Base-by-base conservation (phyloP, 1,284 basidiomycete species). In the Pyrrhoderma lamaoense region DNA sequence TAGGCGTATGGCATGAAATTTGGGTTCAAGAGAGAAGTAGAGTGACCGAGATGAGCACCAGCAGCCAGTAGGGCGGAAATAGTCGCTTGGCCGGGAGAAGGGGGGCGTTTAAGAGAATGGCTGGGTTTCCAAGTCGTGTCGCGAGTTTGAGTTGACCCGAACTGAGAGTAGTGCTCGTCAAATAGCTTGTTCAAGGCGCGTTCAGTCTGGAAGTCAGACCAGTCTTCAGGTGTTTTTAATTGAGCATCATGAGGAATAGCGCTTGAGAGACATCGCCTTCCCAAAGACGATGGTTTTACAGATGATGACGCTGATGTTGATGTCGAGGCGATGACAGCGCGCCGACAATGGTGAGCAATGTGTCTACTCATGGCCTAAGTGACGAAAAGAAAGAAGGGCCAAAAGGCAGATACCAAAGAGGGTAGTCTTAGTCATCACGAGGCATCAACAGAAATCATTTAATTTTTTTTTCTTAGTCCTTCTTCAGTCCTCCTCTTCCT, bases 1-100 rank as follows among this genome's bases (percentile, higher is more conserved):
- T 98, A 98, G 42, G 95, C 85, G 65, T 92, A 94, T n/a, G 94
- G 91, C 59, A 87, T 77, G 64, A 91, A 94, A 58, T 92, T 84
- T 16, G 89, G 85, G 65, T 90, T 85, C 73, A 95, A 85, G 57
- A 89, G 79, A 1, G 83, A 76, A 45, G 80, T 78, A 22, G 85
- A 77, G 65, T 99, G 95, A 3, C 96, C 96, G 42, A 99, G 81
- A 64, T 98, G 95, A 9, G 96, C 93, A 27, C 93, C 93, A 5
- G 93, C 77, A 0, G 96, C 93, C 39, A 98, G 73, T 53, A 99
- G 82, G 42, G 94, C 87, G 8, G 93, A 94, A 42, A 95, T 73
- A 1, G 93, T 92, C 53, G 85, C 73, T 55, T 88, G 71, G 44
- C 78, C 69, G 7, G 83, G 75, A 19, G 72, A 64, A 5, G 76